Percentiles rank a stretch among this genome's conserved stretches.
These are phyloP conservation scores for Boletus tylopilopsis DNA, from an alignment of 768 basidiomycete species.

Conservation along the genomic window DNA sequence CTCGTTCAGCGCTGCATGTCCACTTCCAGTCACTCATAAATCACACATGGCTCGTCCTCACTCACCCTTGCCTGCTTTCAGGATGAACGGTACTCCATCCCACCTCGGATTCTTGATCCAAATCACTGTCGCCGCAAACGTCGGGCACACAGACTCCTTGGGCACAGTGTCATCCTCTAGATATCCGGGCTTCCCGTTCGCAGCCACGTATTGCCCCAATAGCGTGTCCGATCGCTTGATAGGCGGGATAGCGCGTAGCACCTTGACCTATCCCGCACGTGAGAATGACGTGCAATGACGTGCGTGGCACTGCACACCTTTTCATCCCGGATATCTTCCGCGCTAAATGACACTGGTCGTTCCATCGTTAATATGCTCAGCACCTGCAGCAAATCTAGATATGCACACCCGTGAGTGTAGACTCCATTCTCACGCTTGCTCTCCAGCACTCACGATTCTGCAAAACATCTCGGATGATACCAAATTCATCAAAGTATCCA, in stretches of 20 bases:
- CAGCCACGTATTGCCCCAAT: slow-evolving; percentile 89
- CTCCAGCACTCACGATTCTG: slow-evolving; percentile 82
- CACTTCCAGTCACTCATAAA: slow-evolving; percentile 10
- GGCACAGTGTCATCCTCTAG: slow-evolving; percentile 96
- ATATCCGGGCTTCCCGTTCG: slow-evolving; percentile 97
- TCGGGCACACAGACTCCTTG: slow-evolving; percentile 87
- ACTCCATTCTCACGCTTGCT: slow-evolving; percentile 5
- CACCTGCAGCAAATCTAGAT: slow-evolving; percentile 87
- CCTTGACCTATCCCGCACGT: slow-evolving; percentile 72
- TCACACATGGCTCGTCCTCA: slow-evolving; percentile 7
- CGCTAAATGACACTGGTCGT: slow-evolving; percentile 93
- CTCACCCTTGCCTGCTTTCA: slow-evolving; percentile 96
- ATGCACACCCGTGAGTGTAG: slow-evolving; percentile 16
- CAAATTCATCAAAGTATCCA: slow-evolving; percentile 99
- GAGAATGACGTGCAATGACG: slow-evolving; percentile 11
- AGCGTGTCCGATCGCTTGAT: slow-evolving; percentile 75
- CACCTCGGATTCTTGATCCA: slow-evolving; percentile 95
- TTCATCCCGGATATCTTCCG: slow-evolving; percentile 98
- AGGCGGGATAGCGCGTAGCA: slow-evolving; percentile 85
- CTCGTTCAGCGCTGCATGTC: slow-evolving; percentile 80
- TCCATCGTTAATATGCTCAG: slow-evolving; percentile 97
- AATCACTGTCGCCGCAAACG: slow-evolving; percentile 86
- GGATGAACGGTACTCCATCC: slow-evolving; percentile 98
- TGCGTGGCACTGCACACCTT: slow-evolving; percentile 55
- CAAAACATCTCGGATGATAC: slow-evolving; percentile 95